Evolutionary conservation across 768 basidiomycete genomes (phyloP).

Genomic region (Coprinopsis marcescibilis): DNA sequence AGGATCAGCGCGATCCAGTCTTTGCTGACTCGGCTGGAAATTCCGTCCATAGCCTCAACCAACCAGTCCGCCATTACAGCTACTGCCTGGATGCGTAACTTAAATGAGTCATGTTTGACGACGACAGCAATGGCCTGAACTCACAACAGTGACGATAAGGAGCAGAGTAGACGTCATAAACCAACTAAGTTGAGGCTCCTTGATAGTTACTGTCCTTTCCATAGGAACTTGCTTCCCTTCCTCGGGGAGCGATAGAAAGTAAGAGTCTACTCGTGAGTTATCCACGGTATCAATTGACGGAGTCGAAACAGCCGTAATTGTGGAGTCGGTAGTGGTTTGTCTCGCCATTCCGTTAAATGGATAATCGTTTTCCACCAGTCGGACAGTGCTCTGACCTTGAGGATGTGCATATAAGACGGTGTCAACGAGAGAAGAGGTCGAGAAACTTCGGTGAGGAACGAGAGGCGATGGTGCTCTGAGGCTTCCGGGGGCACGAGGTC

Average conservation of each 20-base stretch:
- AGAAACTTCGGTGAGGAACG: neutral
- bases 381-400: constrained; percentile 3
- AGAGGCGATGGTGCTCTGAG: neutral
- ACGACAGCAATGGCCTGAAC: constrained; percentile 13
- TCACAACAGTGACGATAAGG: constrained; percentile 55
- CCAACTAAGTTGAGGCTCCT: constrained; percentile 55
- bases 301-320: neutral
- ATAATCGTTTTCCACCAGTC: neutral
- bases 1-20: constrained; percentile 90
- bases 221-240: no score
- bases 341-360: no score
- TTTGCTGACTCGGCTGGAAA: constrained; percentile 67
- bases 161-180: constrained; percentile 51
- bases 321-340: neutral
- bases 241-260: no score
- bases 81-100: constrained; percentile 33
- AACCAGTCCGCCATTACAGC: constrained; percentile 59
- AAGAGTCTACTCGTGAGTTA: neutral
- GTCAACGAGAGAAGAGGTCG: neutral
- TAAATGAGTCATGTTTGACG: neutral
- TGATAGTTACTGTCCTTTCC: no score
- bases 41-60: constrained; percentile 78
- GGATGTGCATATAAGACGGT: neutral
- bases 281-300: neutral
- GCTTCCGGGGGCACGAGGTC: neutral